Conservation (phyloP, 768 basidiomycete species). For the Udeniomyces megalosporus region DNA sequence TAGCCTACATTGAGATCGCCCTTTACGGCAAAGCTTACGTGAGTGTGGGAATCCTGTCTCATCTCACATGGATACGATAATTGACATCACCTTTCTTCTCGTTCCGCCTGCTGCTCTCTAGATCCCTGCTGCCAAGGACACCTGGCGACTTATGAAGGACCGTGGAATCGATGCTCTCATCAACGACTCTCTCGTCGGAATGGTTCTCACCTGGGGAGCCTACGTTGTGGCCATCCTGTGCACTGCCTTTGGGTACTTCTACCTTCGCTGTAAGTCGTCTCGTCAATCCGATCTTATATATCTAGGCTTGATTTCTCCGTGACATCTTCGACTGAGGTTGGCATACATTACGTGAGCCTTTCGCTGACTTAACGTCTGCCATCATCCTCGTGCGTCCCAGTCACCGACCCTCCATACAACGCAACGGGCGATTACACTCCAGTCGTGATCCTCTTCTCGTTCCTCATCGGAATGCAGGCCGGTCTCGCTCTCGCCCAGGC, state of each 20-base stretch:
- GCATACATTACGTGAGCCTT: too few species aligned
- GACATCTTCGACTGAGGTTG: too few species aligned
- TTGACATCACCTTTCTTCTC: too few species aligned
- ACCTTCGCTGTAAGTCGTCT: slow-evolving; percentile 44
- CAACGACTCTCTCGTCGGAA: slow-evolving; percentile 66
- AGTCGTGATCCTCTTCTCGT: slow-evolving; percentile 59
- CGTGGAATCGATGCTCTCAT: slow-evolving; percentile 43
- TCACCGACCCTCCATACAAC: slow-evolving; percentile 61
- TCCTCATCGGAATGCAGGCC: slow-evolving; percentile 52
- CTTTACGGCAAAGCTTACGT: slow-evolving; percentile 66
- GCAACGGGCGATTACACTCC: slow-evolving; percentile 57
- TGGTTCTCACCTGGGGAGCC: slow-evolving; percentile 63
- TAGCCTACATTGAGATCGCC: slow-evolving; percentile 41
- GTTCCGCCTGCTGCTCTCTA: background rate
- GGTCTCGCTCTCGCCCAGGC: slow-evolving; percentile 50
- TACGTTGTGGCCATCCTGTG: slow-evolving; percentile 34
- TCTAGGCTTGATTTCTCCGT: too few species aligned
- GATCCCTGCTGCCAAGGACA: slow-evolving; percentile 62
- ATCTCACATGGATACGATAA: background rate
- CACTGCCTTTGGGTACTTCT: slow-evolving; percentile 59
- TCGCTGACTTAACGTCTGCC: too few species aligned
- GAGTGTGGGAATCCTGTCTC: background rate
- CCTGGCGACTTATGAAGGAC: slow-evolving; percentile 60
- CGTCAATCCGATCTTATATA: too few species aligned
- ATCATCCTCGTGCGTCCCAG: too few species aligned